phyloP scores from a whole-genome alignment of 345 rosid genomes.

The Linum lewisii region DNA sequence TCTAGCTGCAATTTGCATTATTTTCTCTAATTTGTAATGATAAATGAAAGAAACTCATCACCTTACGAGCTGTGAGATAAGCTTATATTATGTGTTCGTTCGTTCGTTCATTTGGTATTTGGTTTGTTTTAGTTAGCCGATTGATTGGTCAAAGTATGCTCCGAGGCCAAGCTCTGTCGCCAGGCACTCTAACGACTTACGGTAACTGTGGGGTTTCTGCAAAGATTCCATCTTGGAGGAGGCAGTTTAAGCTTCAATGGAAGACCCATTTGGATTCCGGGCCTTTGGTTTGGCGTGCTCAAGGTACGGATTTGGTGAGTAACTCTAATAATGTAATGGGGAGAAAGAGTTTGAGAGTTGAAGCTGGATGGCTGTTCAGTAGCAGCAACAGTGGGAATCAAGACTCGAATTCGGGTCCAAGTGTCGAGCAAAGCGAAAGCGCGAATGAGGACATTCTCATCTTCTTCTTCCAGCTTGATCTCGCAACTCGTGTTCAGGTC shows the following conservation, averaged over 20 bases:
- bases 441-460: constrained; percentile 86
- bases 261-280: constrained; percentile 19
- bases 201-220: constrained; percentile 35
- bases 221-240: constrained; percentile 23
- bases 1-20: neutral
- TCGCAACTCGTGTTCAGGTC: constrained; percentile 91
- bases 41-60: no score
- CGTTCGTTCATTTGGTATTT: neutral
- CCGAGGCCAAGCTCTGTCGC: constrained; percentile 30
- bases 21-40: no score
- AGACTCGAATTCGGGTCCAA: constrained; percentile 41
- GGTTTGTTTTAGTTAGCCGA: neutral
- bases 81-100: no score
- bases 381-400: constrained; percentile 35
- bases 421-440: constrained; percentile 67
- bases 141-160: neutral
- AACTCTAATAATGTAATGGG: constrained; percentile 15
- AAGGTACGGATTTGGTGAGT: constrained; percentile 22
- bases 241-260: constrained; percentile 25
- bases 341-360: constrained; percentile 38
- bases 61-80: neutral
- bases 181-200: constrained; percentile 36
- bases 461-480: constrained; percentile 82
- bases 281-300: constrained; percentile 23
- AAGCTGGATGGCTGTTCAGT: constrained; percentile 75